Percentiles rank a stretch among this genome's conserved stretches.
Conservation (phyloP, 495 filamentous ascomycete species). For the Cenococcum geophilum region DNA sequence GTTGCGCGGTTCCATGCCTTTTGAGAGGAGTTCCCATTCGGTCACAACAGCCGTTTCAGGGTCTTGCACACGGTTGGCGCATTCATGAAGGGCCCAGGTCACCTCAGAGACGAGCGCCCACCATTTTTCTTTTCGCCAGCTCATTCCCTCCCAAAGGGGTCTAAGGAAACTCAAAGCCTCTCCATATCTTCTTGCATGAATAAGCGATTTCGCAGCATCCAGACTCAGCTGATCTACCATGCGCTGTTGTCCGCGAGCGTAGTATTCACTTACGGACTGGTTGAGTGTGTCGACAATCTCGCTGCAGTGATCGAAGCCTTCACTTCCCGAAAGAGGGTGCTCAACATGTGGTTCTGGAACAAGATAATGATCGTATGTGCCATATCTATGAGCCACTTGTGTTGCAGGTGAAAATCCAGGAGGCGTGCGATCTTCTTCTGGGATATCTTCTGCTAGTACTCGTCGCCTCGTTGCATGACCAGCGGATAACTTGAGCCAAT, state of each 20-base stretch:
- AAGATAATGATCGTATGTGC: conserved; percentile 79
- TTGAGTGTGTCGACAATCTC: conserved; percentile 57
- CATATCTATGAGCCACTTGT: conserved; percentile 58
- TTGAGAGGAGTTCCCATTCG: conserved; percentile 77
- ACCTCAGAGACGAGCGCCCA: conserved; percentile 66
- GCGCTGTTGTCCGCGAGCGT: conserved; percentile 55
- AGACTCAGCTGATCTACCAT: conserved; percentile 63
- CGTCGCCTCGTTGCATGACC: conserved; percentile 58
- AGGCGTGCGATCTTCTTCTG: conserved; percentile 64
- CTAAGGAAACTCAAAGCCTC: conserved; percentile 61
- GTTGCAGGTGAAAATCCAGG: conserved; percentile 63
- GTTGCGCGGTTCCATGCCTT: conserved; percentile 44
- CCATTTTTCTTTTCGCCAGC: conserved; percentile 77
- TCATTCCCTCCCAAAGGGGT: conserved; percentile 65
- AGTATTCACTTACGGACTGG: conserved; percentile 59
- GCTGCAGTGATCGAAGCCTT: conserved; percentile 56
- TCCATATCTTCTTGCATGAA: conserved; percentile 55
- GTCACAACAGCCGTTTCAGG: conserved; percentile 62
- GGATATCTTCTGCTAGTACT: conserved; percentile 58
- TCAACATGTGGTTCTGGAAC: conserved; percentile 72
- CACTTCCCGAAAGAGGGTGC: conserved; percentile 47
- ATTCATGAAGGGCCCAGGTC: conserved; percentile 66
- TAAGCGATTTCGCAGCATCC: conserved; percentile 62
- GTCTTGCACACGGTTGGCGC: conserved; percentile 58
- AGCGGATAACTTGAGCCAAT: conserved; percentile 71